These are phyloP conservation scores for Blastobotrys peoriensis DNA, from an alignment of 805 yeast species.

Conservation along the genomic window DNA sequence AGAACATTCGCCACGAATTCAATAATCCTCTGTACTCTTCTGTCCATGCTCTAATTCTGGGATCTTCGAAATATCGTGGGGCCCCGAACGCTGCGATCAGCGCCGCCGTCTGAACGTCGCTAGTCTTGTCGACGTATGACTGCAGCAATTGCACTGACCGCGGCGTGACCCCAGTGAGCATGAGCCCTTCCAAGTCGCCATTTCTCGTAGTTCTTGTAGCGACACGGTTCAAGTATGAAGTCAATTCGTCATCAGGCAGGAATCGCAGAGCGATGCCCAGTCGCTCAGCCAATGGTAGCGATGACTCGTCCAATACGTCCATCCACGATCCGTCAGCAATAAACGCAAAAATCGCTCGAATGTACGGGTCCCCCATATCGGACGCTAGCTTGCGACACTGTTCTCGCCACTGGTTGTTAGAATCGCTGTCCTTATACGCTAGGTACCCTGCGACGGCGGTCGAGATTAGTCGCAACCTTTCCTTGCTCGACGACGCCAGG, in stretches of 20 bases:
- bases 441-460: constrained; percentile 91
- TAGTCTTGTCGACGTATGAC: constrained; percentile 78
- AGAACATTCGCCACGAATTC: constrained; percentile 75
- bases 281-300: constrained; percentile 81
- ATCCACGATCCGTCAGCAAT: constrained; percentile 95
- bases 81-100: constrained; percentile 72
- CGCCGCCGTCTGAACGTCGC: constrained; percentile 90
- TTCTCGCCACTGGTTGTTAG: constrained; percentile 83
- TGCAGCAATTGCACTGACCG: constrained; percentile 75
- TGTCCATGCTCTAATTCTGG: constrained; percentile 72
- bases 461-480: constrained; percentile 69
- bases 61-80: constrained; percentile 75
- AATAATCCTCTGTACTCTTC: constrained; percentile 55
- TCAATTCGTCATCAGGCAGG: constrained; percentile 67
- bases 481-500: constrained; percentile 67
- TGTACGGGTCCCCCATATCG: constrained; percentile 84
- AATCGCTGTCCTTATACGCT: constrained; percentile 49
- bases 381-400: constrained; percentile 84
- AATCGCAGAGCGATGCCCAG: constrained; percentile 87
- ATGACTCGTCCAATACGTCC: constrained; percentile 86
- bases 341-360: constrained; percentile 87
- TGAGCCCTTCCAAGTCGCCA: constrained; percentile 89
- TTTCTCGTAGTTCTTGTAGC: constrained; percentile 62
- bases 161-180: constrained; percentile 88
- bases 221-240: constrained; percentile 61